A percentile compares a stretch with the other conserved stretches of the same genome.
phyloP scores from a whole-genome alignment of 2,329 filamentous ascomycete genomes.

The Botrytis byssoidea region DNA sequence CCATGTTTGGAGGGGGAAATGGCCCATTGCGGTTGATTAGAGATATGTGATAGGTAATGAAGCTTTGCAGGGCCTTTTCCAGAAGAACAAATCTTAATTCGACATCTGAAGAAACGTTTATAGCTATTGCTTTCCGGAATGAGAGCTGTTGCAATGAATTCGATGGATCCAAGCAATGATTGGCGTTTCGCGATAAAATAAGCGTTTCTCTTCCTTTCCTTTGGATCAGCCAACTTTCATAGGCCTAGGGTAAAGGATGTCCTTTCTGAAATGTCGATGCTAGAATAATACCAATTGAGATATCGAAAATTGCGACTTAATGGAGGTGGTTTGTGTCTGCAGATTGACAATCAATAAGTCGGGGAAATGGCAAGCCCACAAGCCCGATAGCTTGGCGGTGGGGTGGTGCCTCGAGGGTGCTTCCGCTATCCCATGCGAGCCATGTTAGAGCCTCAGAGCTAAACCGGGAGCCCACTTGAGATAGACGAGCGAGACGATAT shows the following conservation, averaged over 20 bases:
- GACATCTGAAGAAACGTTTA: background rate
- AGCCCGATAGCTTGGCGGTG: background rate
- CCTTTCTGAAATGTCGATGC: background rate
- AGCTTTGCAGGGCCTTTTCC: background rate
- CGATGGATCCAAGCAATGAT: conserved; percentile 3
- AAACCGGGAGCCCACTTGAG: no score
- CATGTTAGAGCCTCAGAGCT: no score
- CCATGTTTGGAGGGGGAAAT: background rate
- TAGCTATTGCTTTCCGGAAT: conserved; percentile 5
- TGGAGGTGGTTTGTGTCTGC: background rate
- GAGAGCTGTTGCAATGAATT: background rate
- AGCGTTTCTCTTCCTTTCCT: no score
- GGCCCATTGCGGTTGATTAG: background rate
- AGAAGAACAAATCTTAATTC: background rate
- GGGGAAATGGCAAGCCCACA: background rate
- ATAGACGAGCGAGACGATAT: no score
- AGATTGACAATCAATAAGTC: background rate
- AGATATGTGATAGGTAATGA: background rate
- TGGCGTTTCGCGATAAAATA: background rate
- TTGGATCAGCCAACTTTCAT: no score
- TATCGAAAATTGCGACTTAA: background rate
- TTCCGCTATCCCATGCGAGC: no score
- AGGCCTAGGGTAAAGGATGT: no score
- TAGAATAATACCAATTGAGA: background rate
- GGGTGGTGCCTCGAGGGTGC: background rate